Evolutionary conservation across 1,284 basidiomycete species (phyloP).

Genomic region (Lentinula novae-zelandiae): DNA sequence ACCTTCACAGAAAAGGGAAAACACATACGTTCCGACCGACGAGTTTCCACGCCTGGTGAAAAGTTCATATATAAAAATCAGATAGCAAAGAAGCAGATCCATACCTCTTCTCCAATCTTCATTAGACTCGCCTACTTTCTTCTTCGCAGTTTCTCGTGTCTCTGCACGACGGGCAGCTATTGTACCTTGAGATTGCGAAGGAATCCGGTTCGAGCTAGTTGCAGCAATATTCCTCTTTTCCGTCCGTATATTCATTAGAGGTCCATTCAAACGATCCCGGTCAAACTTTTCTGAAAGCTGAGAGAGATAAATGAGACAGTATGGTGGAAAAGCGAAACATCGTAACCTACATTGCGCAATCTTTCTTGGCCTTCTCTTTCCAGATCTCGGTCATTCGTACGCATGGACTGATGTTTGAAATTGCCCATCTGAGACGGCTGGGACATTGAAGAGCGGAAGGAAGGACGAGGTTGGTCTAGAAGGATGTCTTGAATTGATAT

Average conservation of each 20-base stretch:
- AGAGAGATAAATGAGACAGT: not conserved
- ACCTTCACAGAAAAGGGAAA: not conserved
- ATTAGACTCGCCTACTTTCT: conserved; percentile 65
- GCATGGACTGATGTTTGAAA: conserved; percentile 80
- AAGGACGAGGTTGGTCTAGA: conserved; percentile 54
- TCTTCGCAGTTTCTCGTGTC: conserved; percentile 50
- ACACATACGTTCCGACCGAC: conserved; percentile 49
- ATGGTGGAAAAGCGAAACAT: not conserved
- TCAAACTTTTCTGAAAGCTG: conserved; percentile 84
- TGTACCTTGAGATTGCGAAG: conserved; percentile 36
- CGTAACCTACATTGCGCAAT: conserved; percentile 59
- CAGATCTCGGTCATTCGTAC: conserved; percentile 64
- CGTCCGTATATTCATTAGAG: conserved; percentile 42
- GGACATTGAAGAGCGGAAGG: conserved; percentile 66
- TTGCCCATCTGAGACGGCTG: conserved; percentile 88
- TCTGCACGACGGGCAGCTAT: conserved; percentile 49
- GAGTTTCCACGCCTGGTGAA: conserved; percentile 42
- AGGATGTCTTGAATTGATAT: conserved; percentile 14
- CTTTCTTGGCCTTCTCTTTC: conserved; percentile 76
- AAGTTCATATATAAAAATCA: conserved; percentile 13
- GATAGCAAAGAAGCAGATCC: conserved; percentile 16
- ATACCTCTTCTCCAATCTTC: conserved; percentile 81
- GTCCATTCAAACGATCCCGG: conserved; percentile 68
- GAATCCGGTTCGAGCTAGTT: conserved; percentile 37
- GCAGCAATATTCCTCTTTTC: conserved; percentile 67